phyloP scores from a whole-genome alignment of 2,329 filamentous ascomycete genomes.

The Colletotrichum acutatum region DNA sequence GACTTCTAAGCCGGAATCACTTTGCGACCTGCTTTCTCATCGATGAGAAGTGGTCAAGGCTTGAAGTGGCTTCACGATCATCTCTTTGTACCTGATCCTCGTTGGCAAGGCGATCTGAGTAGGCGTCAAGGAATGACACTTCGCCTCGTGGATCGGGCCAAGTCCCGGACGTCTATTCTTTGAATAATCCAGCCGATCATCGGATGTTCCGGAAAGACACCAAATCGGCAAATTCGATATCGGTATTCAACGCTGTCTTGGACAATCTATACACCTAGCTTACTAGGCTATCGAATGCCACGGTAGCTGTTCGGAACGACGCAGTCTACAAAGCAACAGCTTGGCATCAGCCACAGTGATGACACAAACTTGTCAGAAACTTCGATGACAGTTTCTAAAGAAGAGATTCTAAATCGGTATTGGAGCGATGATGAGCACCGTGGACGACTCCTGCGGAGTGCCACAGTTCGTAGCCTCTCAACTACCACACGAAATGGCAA shows the following conservation, averaged over 20 bases:
- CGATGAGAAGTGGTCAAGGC: not conserved
- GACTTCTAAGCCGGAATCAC: too few relatives aligned
- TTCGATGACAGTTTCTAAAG: not conserved
- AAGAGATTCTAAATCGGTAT: not conserved
- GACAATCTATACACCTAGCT: not conserved
- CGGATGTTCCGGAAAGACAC: not conserved
- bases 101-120: not conserved
- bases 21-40: not conserved
- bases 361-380: not conserved
- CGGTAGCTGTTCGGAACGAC: not conserved
- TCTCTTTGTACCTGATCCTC: not conserved
- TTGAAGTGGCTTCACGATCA: not conserved
- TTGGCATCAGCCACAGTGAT: not conserved
- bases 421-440: not conserved
- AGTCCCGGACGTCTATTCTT: not conserved
- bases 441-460: not conserved
- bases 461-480: not conserved
- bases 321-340: not conserved
- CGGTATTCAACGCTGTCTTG: not conserved
- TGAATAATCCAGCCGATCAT: not conserved
- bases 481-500: too few relatives aligned
- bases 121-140: not conserved
- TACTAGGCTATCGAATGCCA: not conserved
- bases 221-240: not conserved
- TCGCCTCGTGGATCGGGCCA: not conserved